Base-by-base conservation (phyloP, 371 early-diverging fungal genomes). In the Chytridiales sp. region DNA sequence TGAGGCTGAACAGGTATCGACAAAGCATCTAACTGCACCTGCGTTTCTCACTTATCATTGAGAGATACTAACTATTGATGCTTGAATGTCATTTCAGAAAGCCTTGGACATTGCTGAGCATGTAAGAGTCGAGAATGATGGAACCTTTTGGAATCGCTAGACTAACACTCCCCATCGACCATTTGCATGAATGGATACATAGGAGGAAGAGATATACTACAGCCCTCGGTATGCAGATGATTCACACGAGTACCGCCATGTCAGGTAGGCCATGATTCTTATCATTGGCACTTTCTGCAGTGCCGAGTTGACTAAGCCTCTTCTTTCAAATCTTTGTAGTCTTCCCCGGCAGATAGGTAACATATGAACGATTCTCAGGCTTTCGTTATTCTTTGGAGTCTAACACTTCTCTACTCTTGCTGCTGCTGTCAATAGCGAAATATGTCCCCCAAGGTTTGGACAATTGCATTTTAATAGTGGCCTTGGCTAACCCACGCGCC, bases 201-300 rank as follows among this genome's bases (percentile, higher is more conserved):
- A 54, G 53, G 52, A 36, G 44, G 52, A 55, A 9, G 67, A 66
- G 17, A 66, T 66, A 22, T 61, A 66, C 39, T 69, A 69, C 51
- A 61, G 61, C 29, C 62, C 61, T 3, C 55, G 69, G 2, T 69
- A 69, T 48, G 24, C 57, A 13, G 69, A 69, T 54, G 69, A 69
- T 35, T 24, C 8, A 27, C 55, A 69, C 44, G 69, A 69, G 55
- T 69, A 69, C 51, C 31, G 69, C 43, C 69, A 69, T 58, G 69
- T 68, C 13, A 50, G 52, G 67, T 66, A 42, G 24, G 66, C 21
- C 9, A 30, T 35, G 27, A 15, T 58, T 15, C 21, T 13, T 3
- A n/a, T 19, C 35, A 22, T 30, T 13, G 22, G 27, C 41, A 15
- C 29, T 42, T 48, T 59, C 26, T 21, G 8, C 24, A 44, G 44